These are phyloP conservation scores for Lumnitzera racemosa DNA, from an alignment of 345 rosid genomes.

Conservation along the genomic window DNA sequence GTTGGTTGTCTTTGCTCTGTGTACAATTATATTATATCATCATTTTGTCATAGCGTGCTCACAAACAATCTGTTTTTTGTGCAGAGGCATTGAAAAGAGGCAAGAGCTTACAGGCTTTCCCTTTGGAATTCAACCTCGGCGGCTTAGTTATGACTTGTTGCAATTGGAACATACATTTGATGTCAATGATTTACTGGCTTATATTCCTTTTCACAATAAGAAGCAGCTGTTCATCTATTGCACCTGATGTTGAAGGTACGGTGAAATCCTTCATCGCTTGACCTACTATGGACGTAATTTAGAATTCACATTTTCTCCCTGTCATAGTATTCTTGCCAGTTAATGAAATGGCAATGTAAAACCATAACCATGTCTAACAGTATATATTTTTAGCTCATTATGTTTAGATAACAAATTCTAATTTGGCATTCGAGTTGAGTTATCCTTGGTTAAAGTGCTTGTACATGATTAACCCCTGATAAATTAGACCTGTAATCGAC, in stretches of 20 bases:
- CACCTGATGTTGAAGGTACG: conserved; percentile 70
- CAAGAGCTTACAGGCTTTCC: conserved; percentile 8
- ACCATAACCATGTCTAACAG: too few species aligned
- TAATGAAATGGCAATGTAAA: too few species aligned
- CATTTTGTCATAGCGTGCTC: background rate
- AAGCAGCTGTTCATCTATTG: conserved; percentile 33
- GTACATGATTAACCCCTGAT: too few species aligned
- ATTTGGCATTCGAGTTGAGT: too few species aligned
- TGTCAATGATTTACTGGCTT: conserved; percentile 28
- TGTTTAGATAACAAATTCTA: too few species aligned
- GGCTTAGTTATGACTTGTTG: conserved; percentile 15
- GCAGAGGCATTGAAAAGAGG: conserved; percentile 19
- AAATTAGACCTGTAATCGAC: too few species aligned
- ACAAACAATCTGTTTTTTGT: conserved; percentile 7
- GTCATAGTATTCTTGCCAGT: too few species aligned
- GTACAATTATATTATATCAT: background rate
- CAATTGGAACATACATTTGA: conserved; percentile 17
- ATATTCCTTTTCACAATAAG: conserved; percentile 26
- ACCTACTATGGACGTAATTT: too few species aligned
- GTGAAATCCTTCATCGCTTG: background rate
- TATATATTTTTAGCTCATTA: too few species aligned
- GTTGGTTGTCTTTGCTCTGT: too few species aligned
- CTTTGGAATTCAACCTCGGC: conserved; percentile 11
- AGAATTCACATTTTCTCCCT: too few species aligned
- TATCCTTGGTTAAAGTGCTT: too few species aligned